These are phyloP conservation scores for Jackrogersella multiformis DNA, from an alignment of 495 filamentous ascomycete genomes.

Conservation along the genomic window DNA sequence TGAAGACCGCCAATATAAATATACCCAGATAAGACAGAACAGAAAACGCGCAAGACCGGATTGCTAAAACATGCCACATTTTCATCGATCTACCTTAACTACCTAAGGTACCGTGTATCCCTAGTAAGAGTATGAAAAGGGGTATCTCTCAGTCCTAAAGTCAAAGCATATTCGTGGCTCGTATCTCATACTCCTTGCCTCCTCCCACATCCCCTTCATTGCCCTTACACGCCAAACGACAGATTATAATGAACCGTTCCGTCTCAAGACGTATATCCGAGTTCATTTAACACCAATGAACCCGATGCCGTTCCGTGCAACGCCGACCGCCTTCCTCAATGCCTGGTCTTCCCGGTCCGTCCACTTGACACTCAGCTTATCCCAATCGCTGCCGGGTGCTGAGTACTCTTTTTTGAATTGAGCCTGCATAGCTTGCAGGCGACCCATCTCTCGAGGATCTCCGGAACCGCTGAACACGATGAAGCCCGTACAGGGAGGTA, in stretches of 20 bases:
- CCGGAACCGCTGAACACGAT: constrained; percentile 90
- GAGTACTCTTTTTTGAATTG: constrained; percentile 79
- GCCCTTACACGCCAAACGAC: background rate
- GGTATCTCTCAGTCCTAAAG: constrained; percentile 39
- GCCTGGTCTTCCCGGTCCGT: constrained; percentile 87
- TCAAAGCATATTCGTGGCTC: constrained; percentile 28
- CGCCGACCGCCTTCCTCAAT: constrained; percentile 72
- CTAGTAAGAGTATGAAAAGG: constrained; percentile 28
- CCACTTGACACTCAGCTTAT: constrained; percentile 87
- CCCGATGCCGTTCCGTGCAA: constrained; percentile 79
- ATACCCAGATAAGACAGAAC: background rate
- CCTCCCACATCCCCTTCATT: background rate
- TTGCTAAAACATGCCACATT: background rate
- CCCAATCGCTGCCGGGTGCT: constrained; percentile 78
- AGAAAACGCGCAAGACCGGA: background rate
- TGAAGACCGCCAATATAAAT: background rate
- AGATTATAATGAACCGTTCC: background rate
- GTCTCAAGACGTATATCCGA: no score
- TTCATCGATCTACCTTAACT: background rate
- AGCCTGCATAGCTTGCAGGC: constrained; percentile 76
- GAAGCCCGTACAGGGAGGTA: constrained; percentile 86
- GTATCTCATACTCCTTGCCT: constrained; percentile 28
- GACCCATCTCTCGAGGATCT: constrained; percentile 80
- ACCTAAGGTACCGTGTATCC: background rate
- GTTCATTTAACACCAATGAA: constrained; percentile 79